Evolutionary conservation across 1,139 yeast species (phyloP).

Genomic region (Lodderomyces theae): DNA sequence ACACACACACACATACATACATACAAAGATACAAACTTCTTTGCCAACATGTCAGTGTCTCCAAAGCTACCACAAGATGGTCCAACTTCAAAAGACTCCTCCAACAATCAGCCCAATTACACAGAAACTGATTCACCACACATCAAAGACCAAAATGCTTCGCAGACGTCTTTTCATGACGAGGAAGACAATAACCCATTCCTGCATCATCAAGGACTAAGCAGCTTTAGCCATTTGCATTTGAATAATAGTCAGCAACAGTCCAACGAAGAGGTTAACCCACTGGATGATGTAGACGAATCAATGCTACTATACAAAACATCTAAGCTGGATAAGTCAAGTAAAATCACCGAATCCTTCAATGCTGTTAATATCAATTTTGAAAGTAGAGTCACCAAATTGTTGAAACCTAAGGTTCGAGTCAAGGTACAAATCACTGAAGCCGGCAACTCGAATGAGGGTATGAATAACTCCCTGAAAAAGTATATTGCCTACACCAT

Average conservation of each 20-base stretch:
- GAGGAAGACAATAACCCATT: slow-evolving; percentile 58
- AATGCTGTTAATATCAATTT: slow-evolving; percentile 35
- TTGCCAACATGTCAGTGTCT: background rate
- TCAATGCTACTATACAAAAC: slow-evolving; percentile 27
- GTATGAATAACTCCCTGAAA: slow-evolving; percentile 57
- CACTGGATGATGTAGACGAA: slow-evolving; percentile 21
- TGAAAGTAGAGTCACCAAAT: slow-evolving; percentile 38
- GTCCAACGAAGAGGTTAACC: slow-evolving; percentile 9
- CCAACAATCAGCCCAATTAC: background rate
- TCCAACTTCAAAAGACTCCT: background rate
- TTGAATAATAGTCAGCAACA: background rate
- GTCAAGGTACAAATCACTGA: slow-evolving; percentile 59
- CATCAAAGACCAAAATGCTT: background rate
- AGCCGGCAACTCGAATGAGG: slow-evolving; percentile 78
- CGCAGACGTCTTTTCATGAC: slow-evolving; percentile 11
- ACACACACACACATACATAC: no score
- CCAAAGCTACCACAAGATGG: background rate
- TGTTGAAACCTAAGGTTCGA: slow-evolving; percentile 30
- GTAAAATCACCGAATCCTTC: slow-evolving; percentile 13
- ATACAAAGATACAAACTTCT: no score
- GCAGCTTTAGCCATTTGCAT: slow-evolving; percentile 19
- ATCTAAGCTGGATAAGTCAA: slow-evolving; percentile 9
- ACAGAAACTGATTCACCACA: background rate
- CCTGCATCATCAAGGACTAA: slow-evolving; percentile 26
- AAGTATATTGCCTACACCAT: slow-evolving; percentile 79